Conservation (phyloP, 805 yeast genomes). For the Metschnikowia shivogae region DNA sequence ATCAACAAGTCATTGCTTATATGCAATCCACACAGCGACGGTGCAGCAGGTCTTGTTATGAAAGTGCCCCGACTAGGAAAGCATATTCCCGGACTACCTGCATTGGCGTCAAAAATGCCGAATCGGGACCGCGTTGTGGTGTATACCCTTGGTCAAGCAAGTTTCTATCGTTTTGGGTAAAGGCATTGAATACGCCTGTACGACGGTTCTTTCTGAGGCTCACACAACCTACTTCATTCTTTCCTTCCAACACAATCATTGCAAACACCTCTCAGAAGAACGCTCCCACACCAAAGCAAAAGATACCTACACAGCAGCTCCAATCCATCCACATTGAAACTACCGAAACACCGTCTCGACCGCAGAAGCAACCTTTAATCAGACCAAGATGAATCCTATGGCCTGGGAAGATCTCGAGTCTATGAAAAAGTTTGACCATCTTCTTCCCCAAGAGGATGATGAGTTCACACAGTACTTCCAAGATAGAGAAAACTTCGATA, state of each 20-base stretch:
- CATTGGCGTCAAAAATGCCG: slow-evolving; percentile 4
- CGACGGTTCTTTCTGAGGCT: not conserved
- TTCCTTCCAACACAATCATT: not conserved
- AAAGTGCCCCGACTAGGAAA: not conserved
- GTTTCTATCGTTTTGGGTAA: not conserved
- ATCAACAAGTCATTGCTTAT: not conserved
- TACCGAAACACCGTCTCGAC: not conserved
- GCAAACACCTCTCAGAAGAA: not conserved
- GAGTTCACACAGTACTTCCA: slow-evolving; percentile 46
- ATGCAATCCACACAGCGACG: not conserved
- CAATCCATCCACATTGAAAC: not conserved
- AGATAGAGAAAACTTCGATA: slow-evolving; percentile 49
- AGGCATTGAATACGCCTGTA: not conserved
- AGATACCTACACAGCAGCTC: not conserved
- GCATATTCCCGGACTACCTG: not conserved
- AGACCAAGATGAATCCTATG: slow-evolving; percentile 19
- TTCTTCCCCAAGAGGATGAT: slow-evolving; percentile 30
- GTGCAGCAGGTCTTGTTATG: not conserved
- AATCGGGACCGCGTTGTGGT: not conserved
- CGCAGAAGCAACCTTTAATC: no score
- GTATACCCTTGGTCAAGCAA: not conserved
- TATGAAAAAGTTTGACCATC: slow-evolving; percentile 15
- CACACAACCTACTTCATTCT: not conserved
- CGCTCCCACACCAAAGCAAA: not conserved
- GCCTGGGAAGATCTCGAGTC: slow-evolving; percentile 29